These are phyloP conservation scores for Capsicum chinense DNA, from an alignment of 257 asterid species.

Conservation along the genomic window DNA sequence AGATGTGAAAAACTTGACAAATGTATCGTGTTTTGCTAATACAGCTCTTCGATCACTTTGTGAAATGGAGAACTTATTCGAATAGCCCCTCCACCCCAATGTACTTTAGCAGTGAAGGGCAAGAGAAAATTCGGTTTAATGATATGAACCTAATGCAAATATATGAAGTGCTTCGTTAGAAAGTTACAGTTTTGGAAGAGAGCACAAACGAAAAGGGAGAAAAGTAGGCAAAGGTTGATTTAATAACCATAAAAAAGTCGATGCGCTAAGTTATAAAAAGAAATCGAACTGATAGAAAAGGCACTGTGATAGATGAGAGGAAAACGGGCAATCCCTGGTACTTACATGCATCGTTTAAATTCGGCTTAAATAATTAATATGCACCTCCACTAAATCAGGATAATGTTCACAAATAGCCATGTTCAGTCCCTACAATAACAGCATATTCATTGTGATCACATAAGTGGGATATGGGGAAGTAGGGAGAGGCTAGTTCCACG, in stretches of 20 bases:
- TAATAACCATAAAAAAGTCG: slow-evolving; percentile 28
- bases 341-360: neutral
- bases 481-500: neutral
- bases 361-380: neutral
- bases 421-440: neutral
- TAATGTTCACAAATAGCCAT: neutral
- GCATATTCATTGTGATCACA: neutral
- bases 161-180: neutral
- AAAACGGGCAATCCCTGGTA: neutral
- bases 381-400: neutral
- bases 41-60: neutral
- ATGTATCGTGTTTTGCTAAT: neutral
- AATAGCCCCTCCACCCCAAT: too few species aligned
- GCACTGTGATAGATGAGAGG: neutral
- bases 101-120: neutral
- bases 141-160: neutral
- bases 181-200: neutral
- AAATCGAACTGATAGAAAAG: neutral
- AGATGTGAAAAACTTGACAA: too few species aligned
- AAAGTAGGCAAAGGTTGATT: slow-evolving; percentile 30
- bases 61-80: neutral
- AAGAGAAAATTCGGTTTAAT: neutral
- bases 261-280: neutral
- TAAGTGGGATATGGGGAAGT: neutral
- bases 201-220: slow-evolving; percentile 28